Evolutionary conservation across 805 yeast species (phyloP).

Genomic region (Candida easanensis): DNA sequence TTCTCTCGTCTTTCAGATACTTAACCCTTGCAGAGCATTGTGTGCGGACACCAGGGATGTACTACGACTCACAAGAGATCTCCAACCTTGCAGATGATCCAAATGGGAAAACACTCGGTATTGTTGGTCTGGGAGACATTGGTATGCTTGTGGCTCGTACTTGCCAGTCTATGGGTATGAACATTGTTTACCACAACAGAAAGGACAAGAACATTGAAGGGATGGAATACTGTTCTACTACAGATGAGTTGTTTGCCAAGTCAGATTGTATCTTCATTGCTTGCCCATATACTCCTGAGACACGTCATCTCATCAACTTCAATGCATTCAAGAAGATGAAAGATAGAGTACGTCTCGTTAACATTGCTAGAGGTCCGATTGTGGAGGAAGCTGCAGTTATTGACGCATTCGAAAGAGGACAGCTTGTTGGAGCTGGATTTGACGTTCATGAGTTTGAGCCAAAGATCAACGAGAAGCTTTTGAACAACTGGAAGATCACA

Average conservation of each 20-base stretch:
- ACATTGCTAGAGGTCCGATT: slow-evolving; percentile 41
- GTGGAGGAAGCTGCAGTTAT: slow-evolving; percentile 38
- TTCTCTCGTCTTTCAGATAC: slow-evolving; percentile 35
- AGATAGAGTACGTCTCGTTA: slow-evolving; percentile 31
- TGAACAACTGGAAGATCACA: slow-evolving; percentile 35
- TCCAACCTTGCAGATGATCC: slow-evolving; percentile 39
- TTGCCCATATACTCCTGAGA: slow-evolving; percentile 39
- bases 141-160: slow-evolving; percentile 42
- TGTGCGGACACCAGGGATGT: slow-evolving; percentile 32
- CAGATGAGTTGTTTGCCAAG: slow-evolving; percentile 27
- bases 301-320: slow-evolving; percentile 35
- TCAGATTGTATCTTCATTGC: slow-evolving; percentile 34
- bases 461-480: slow-evolving; percentile 30
- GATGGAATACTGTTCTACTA: slow-evolving; percentile 25
- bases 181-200: slow-evolving; percentile 41
- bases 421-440: slow-evolving; percentile 40
- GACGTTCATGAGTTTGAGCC: slow-evolving; percentile 45
- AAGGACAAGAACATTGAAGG: slow-evolving; percentile 37
- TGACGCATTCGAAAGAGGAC: slow-evolving; percentile 39
- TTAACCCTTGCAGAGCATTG: slow-evolving; percentile 38
- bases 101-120: slow-evolving; percentile 41
- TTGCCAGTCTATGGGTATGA: slow-evolving; percentile 43
- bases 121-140: slow-evolving; percentile 47
- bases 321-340: slow-evolving; percentile 29
- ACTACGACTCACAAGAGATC: slow-evolving; percentile 31